Conservation (phyloP, 1,284 basidiomycete species). For the Neonothopanus nambi region DNA sequence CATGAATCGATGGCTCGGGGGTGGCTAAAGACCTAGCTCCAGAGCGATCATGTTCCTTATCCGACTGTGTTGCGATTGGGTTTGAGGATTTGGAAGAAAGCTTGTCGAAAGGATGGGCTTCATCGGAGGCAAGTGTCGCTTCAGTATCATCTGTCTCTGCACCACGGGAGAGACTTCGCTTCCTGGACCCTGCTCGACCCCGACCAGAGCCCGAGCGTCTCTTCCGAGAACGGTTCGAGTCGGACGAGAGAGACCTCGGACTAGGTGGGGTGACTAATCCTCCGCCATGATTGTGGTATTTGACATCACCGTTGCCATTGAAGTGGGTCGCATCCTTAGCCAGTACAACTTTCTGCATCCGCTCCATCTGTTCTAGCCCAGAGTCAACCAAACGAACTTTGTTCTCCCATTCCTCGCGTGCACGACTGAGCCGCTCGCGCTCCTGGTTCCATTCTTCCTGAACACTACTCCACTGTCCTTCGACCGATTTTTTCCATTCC, state of each 20-base stretch:
- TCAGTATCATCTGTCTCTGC: conserved; percentile 30
- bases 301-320: conserved; percentile 22
- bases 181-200: conserved; percentile 14
- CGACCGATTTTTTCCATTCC: conserved; percentile 72
- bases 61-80: neutral
- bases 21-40: neutral
- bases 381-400: conserved; percentile 39
- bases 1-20: neutral
- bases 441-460: conserved; percentile 84
- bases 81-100: neutral
- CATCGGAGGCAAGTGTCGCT: conserved; percentile 28
- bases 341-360: conserved; percentile 35
- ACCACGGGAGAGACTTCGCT: conserved; percentile 17
- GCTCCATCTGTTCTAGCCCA: conserved; percentile 43
- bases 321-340: conserved; percentile 4
- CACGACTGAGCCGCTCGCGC: conserved; percentile 71
- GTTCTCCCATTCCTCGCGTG: conserved; percentile 66
- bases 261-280: conserved; percentile 74
- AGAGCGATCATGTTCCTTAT: neutral
- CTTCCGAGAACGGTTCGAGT: conserved; percentile 46
- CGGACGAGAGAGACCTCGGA: conserved; percentile 65
- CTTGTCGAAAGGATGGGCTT: conserved; percentile 7
- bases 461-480: conserved; percentile 74
- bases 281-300: conserved; percentile 25
- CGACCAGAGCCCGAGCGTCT: conserved; percentile 25